Conservation (phyloP, 441 rosid species). For the Biscutella laevigata region DNA sequence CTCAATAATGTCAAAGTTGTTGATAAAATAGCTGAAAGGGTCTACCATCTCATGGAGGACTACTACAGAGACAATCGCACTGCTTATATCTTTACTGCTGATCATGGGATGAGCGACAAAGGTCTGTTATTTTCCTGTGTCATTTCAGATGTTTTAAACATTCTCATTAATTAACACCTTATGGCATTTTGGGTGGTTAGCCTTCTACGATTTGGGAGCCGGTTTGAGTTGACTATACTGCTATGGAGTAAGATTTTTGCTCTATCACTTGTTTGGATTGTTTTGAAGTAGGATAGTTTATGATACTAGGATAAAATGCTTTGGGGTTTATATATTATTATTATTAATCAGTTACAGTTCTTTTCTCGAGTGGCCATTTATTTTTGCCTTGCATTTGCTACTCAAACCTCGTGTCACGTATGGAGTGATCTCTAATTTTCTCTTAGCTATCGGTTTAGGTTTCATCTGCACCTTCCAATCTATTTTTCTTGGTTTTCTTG, state of each 20-base stretch:
- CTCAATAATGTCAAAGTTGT: constrained; percentile 96
- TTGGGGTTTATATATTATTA: constrained; percentile 3
- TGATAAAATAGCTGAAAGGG: constrained; percentile 73
- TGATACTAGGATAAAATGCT: not conserved
- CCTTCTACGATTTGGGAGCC: not conserved
- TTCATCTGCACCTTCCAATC: constrained; percentile 10
- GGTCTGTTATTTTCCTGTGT: constrained; percentile 32
- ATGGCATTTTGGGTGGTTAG: not conserved
- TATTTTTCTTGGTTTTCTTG: not conserved
- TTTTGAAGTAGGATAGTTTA: constrained; percentile 1
- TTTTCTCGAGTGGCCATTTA: constrained; percentile 12
- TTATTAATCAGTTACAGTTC: not conserved
- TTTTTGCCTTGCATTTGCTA: constrained; percentile 7
- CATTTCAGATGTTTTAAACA: not conserved
- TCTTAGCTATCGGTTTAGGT: constrained; percentile 14
- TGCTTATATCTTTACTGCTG: constrained; percentile 83
- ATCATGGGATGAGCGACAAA: constrained; percentile 99
- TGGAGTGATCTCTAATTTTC: constrained; percentile 8
- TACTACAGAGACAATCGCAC: constrained; percentile 86
- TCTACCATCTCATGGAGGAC: constrained; percentile 69
- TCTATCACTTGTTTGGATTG: constrained; percentile 3
- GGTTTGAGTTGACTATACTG: not conserved
- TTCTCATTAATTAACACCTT: not conserved
- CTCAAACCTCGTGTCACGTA: constrained; percentile 4
- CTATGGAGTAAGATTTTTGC: constrained; percentile 1